phyloP scores from a whole-genome alignment of 371 early-diverging fungal genomes.

The Mucor indicus region DNA sequence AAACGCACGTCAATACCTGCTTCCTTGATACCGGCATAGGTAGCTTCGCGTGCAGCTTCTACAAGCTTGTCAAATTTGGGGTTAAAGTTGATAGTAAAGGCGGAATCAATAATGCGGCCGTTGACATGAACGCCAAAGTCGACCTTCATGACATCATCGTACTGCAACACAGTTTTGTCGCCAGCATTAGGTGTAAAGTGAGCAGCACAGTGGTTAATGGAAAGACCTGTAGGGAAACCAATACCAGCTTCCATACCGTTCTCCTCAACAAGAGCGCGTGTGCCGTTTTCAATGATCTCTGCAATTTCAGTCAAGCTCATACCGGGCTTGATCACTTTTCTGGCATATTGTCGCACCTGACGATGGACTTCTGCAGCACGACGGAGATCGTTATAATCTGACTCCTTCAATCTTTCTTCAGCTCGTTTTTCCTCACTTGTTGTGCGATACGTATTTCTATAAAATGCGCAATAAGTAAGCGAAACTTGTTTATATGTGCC shows the following conservation, averaged over 20 bases:
- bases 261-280: conserved; percentile 87
- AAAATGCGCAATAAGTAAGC: no score
- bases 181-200: conserved; percentile 99
- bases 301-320: conserved; percentile 94
- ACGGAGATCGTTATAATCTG: conserved; percentile 82
- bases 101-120: conserved; percentile 98
- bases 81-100: conserved; percentile 97
- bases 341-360: conserved; percentile 85
- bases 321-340: conserved; percentile 91
- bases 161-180: conserved; percentile 86
- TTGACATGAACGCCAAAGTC: conserved; percentile 99
- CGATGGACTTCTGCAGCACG: conserved; percentile 93
- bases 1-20: conserved; percentile 97
- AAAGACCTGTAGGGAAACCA: conserved; percentile 99
- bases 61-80: conserved; percentile 88
- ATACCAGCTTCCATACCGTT: conserved; percentile 90
- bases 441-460: conserved; percentile 71
- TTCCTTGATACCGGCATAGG: conserved; percentile 94
- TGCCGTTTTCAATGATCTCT: conserved; percentile 95
- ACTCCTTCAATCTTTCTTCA: conserved; percentile 58
- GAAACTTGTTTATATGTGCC: no score
- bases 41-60: conserved; percentile 95
- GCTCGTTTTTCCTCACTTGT: conserved; percentile 81
- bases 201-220: conserved; percentile 98
- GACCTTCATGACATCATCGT: conserved; percentile 98